Percentiles rank a stretch among this genome's conserved stretches.
Evolutionary conservation across 176 grass and related monocot genomes (phyloP).

Genomic region (Ensete ventricosum): DNA sequence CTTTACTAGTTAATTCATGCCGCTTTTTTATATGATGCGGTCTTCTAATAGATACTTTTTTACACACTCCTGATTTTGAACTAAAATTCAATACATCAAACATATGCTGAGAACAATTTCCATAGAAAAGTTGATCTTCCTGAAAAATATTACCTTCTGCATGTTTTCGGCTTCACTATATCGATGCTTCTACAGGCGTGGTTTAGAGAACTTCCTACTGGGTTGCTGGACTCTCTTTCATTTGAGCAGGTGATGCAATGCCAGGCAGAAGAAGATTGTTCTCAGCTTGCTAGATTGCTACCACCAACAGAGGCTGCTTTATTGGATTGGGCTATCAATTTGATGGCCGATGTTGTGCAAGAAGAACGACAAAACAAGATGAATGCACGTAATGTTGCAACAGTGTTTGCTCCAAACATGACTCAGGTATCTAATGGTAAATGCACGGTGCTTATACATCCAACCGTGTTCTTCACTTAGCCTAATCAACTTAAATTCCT

Average conservation of each 20-base stretch:
- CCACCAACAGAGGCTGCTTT: conserved; percentile 50
- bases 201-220: conserved; percentile 66
- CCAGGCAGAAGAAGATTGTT: conserved; percentile 63
- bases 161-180: neutral
- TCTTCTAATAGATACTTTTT: neutral
- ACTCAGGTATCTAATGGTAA: conserved; percentile 51
- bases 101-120: neutral
- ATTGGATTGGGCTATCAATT: conserved; percentile 73
- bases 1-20: neutral
- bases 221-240: conserved; percentile 56
- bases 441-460: neutral
- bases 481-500: neutral
- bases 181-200: conserved; percentile 45
- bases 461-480: neutral
- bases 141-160: too few species aligned
- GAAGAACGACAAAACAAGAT: conserved; percentile 77
- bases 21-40: neutral
- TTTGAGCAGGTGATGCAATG: conserved; percentile 77
- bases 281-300: conserved; percentile 39
- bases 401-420: conserved; percentile 89
- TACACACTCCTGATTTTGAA: neutral
- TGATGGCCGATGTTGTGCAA: conserved; percentile 81
- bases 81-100: neutral
- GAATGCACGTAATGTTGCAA: conserved; percentile 71
- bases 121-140: too few species aligned